Percentiles rank a stretch among this genome's conserved stretches.
Conservation (phyloP, 768 basidiomycete species). For the Psilocybe azurescens region DNA sequence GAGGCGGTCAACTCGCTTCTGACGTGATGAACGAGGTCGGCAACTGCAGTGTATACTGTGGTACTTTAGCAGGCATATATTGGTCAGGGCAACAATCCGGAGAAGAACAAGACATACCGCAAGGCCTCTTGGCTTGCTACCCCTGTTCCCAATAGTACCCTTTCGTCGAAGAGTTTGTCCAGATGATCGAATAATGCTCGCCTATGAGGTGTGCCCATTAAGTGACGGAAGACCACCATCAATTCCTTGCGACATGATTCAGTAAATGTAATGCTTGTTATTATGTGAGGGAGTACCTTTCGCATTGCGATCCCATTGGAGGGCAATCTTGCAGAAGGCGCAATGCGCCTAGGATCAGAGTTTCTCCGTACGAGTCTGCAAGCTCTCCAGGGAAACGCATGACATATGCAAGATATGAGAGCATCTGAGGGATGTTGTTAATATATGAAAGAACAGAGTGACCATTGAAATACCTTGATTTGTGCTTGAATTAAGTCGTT, state of each 20-base stretch:
- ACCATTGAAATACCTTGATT: conserved; percentile 70
- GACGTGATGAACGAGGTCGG: conserved; percentile 93
- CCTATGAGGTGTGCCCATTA: conserved; percentile 80
- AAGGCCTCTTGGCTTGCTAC: conserved; percentile 87
- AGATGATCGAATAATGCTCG: conserved; percentile 81
- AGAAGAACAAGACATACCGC: conserved; percentile 49
- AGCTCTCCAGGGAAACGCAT: conserved; percentile 67
- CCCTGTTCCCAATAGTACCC: conserved; percentile 84
- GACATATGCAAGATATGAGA: conserved; percentile 92
- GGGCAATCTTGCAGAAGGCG: conserved; percentile 93
- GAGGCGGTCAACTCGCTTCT: conserved; percentile 78
- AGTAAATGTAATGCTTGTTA: conserved; percentile 8
- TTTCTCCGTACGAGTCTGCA: conserved; percentile 78
- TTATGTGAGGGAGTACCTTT: conserved; percentile 55
- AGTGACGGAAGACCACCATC: conserved; percentile 90
- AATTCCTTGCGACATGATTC: conserved; percentile 64
- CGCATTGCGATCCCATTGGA: conserved; percentile 80
- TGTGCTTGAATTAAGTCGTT: conserved; percentile 87
- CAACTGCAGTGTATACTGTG: conserved; percentile 84
- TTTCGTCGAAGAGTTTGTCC: conserved; percentile 90
- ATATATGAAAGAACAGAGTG: neutral
- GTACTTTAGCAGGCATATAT: conserved; percentile 48
- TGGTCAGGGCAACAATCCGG: no score
- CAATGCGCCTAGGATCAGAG: conserved; percentile 77
- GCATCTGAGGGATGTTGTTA: conserved; percentile 56